Evolutionary conservation across 2,329 filamentous ascomycete species (phyloP).

Genomic region (Fusarium concolor): DNA sequence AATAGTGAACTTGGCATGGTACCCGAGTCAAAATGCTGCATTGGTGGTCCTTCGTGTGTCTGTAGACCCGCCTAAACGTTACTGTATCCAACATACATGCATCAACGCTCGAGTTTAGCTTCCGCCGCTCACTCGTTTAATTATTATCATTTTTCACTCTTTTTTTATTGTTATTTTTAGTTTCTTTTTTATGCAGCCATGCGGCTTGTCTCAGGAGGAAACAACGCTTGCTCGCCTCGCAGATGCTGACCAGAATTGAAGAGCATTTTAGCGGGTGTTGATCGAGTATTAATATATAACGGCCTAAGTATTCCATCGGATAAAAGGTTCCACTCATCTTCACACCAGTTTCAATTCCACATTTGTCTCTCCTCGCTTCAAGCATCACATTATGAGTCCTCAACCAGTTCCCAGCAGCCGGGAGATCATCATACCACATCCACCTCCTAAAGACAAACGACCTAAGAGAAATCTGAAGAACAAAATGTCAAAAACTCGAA

Average conservation of each 20-base stretch:
- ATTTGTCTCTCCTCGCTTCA: not conserved
- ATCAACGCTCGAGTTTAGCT: not conserved
- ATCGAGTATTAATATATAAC: not conserved
- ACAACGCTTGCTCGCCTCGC: conserved; percentile 9
- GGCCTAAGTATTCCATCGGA: not conserved
- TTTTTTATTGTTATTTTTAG: no score
- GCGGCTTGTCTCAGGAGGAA: not conserved
- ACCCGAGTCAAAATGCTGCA: no score
- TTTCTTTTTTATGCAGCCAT: not conserved
- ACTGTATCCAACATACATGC: not conserved
- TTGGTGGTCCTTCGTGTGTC: not conserved
- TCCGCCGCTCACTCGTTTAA: no score
- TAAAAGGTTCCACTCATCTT: not conserved
- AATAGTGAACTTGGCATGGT: not conserved
- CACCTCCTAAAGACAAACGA: not conserved
- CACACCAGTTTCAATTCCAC: not conserved
- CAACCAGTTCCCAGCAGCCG: not conserved
- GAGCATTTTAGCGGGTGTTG: not conserved
- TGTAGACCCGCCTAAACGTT: not conserved
- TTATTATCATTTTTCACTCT: not conserved
- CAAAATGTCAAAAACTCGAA: not conserved
- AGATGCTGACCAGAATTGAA: not conserved
- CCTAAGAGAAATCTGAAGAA: no score
- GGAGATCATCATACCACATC: not conserved
- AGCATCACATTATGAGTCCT: not conserved